Base-by-base conservation (phyloP, 2,329 filamentous ascomycete species). In the Corinectria fuckeliana region DNA sequence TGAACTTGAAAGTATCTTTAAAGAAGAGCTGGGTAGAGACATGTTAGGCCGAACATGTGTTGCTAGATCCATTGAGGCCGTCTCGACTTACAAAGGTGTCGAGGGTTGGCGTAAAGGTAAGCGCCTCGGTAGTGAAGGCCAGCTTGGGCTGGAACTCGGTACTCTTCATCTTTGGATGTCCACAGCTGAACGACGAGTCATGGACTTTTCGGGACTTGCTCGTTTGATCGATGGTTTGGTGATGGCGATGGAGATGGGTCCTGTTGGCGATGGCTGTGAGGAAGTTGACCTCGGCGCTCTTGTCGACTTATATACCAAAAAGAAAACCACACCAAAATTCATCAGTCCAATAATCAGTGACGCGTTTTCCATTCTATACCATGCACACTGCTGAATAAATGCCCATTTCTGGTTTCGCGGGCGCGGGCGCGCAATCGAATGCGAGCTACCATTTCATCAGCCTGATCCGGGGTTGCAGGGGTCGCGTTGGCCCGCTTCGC, bases 1-100 rank as follows among this genome's bases (percentile, higher is more conserved):
- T 71, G 10, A 76, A 64, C 2, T 69, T 72, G 53, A 80, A 70
- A 8, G 69, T 53, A 45, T 78, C 71, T 61, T 78, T 78, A 42
- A 73, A 13, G 36, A 66, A 39, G 18, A 25, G 21, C 55, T 63
- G 21, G 21, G 7, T 7, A 2, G 9, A 9, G 5, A 6, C 11
- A 13, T n/a, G 44, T 59, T 20, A 61, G 16, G 10, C 5, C 2
- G 10, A 28, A 20, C 6, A 5, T 4, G 25, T 3, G 50, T 23
- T 1, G 18, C 10, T n/a, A 13, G 50, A 30, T 16, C 48, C 20
- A n/a, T 25, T 7, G 21, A 47, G 20, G 28, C 14, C 9, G 6
- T n/a, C 7, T 13, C 20, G 14, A 63, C 71, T 56, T 64, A 72
- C 71, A 62, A 52, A 54, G 10, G 60, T 62, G 10, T 56, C 30